A percentile compares a stretch with the other conserved stretches of the same genome.
phyloP scores from a whole-genome alignment of 164 flowering plant species.

The Stephania yunnanensis region DNA sequence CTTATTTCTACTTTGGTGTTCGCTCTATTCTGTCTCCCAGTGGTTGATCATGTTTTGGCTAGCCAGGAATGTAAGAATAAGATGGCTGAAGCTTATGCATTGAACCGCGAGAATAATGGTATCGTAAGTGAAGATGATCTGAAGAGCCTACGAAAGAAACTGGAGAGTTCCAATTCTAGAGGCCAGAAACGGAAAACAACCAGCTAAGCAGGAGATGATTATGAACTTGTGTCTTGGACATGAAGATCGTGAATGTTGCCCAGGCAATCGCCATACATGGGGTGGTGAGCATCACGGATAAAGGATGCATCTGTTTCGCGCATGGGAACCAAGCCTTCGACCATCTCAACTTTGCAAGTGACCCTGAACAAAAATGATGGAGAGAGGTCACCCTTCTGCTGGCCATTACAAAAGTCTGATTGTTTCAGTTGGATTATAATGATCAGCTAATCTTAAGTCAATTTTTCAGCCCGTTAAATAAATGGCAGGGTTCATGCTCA shows the following conservation, averaged over 20 bases:
- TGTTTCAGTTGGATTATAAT: not conserved
- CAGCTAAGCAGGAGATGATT: not conserved
- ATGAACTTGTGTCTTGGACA: not conserved
- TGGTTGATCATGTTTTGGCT: conserved; percentile 73
- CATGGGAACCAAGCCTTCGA: not conserved
- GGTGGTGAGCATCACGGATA: no score
- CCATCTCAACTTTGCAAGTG: not conserved
- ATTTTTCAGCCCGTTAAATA: not conserved
- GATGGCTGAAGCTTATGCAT: conserved; percentile 71
- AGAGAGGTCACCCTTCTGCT: not conserved
- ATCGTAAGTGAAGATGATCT: conserved; percentile 53
- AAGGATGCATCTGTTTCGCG: no score
- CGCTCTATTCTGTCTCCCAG: conserved; percentile 30
- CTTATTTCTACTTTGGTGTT: not conserved
- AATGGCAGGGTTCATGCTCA: not conserved
- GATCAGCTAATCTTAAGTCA: not conserved
- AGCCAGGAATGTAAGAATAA: conserved; percentile 75
- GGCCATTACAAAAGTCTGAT: not conserved
- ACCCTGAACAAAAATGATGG: not conserved
- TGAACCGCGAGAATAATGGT: conserved; percentile 51
- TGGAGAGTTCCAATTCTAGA: conserved; percentile 30
- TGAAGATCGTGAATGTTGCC: not conserved
- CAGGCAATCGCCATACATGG: no score
- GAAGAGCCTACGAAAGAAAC: conserved; percentile 44
- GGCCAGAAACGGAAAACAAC: conserved; percentile 38